Evolutionary conservation across 169 alveolate species (phyloP).

Genomic region (Haemoproteus tartakovskyi): DNA sequence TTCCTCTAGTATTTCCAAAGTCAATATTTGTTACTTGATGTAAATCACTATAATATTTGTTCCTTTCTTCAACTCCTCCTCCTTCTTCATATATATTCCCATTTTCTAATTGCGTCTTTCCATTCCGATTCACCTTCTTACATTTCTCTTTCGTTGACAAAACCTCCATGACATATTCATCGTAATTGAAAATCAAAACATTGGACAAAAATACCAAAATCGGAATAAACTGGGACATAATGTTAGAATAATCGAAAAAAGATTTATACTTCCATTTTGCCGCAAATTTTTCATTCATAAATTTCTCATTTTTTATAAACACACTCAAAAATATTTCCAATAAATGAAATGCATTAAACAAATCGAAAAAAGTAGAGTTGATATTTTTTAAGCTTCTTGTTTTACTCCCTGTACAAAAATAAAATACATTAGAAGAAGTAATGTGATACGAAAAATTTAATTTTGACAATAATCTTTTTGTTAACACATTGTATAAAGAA

Average conservation of each 20-base stretch:
- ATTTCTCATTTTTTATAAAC: constrained; percentile 26
- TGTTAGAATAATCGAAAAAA: constrained; percentile 51
- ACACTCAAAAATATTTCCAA: constrained; percentile 50
- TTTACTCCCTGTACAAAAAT: constrained; percentile 67
- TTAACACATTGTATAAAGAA: constrained; percentile 53
- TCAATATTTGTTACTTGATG: background rate
- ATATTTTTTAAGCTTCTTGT: constrained; percentile 48
- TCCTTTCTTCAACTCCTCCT: background rate
- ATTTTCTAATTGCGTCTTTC: too few species aligned
- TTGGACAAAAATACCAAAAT: constrained; percentile 52
- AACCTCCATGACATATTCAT: constrained; percentile 56
- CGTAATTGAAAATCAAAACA: constrained; percentile 53
- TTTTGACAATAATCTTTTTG: constrained; percentile 52
- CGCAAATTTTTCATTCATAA: constrained; percentile 1
- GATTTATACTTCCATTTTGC: constrained; percentile 4
- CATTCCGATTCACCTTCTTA: too few species aligned
- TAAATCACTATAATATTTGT: too few species aligned
- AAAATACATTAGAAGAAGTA: constrained; percentile 56
- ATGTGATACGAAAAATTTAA: constrained; percentile 57
- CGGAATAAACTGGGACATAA: constrained; percentile 61
- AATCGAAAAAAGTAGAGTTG: constrained; percentile 55
- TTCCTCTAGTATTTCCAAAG: background rate
- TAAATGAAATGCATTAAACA: constrained; percentile 29
- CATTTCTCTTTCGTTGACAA: constrained; percentile 14
- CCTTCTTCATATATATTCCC: background rate